Conservation (phyloP, 1,139 yeast species). For the Protomyces gravidus region DNA sequence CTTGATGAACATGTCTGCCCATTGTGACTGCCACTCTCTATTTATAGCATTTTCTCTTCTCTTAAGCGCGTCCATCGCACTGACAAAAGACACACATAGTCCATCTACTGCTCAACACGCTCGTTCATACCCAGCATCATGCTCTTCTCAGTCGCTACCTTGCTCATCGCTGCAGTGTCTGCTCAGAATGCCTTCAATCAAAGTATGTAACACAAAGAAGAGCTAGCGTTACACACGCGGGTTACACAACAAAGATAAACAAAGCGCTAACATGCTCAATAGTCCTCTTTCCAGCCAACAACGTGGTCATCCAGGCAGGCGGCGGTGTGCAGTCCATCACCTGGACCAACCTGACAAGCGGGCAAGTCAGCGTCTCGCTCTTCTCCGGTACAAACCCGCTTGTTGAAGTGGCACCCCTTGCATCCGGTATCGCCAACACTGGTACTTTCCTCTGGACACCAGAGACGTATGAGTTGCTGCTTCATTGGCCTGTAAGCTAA, state of each 20-base stretch:
- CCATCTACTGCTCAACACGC: background rate
- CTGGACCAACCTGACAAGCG: conserved; percentile 26
- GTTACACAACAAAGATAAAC: background rate
- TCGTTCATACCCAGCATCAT: conserved; percentile 12
- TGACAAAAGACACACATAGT: background rate
- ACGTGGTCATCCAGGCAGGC: conserved; percentile 31
- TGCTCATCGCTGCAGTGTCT: conserved; percentile 9
- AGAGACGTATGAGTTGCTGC: conserved; percentile 3
- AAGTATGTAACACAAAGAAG: background rate
- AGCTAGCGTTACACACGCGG: background rate
- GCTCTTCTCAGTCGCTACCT: conserved; percentile 5
- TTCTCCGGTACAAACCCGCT: conserved; percentile 25
- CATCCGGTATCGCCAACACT: conserved; percentile 25
- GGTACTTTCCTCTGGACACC: conserved; percentile 30
- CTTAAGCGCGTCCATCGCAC: background rate
- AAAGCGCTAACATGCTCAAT: background rate
- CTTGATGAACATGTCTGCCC: too few species aligned
- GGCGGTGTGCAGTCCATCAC: conserved; percentile 31
- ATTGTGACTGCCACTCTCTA: too few species aligned
- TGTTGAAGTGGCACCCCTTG: conserved; percentile 19
- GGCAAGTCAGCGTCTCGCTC: conserved; percentile 28
- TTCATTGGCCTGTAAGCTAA: background rate
- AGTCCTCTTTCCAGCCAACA: conserved; percentile 28
- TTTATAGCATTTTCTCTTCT: background rate
- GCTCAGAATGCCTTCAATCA: conserved; percentile 26